These are phyloP conservation scores for Porodaedalea pini DNA, from an alignment of 1,284 basidiomycete species.

Conservation along the genomic window DNA sequence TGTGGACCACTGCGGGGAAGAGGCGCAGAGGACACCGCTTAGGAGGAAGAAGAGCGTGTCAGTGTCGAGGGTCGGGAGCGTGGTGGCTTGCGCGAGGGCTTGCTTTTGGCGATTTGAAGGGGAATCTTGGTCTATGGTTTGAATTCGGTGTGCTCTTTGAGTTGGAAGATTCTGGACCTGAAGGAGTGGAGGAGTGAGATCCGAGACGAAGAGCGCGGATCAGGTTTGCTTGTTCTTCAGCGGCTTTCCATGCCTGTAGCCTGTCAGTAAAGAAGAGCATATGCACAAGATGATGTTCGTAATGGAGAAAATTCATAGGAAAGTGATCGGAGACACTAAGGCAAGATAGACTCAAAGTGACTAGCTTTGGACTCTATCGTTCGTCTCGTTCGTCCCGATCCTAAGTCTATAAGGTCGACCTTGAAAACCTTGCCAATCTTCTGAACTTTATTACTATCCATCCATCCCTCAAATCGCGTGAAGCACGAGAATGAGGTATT, in stretches of 20 bases:
- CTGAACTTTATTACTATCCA: no score
- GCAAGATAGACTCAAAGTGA: no score
- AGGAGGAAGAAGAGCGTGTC: conserved; percentile 20
- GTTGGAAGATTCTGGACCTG: background rate
- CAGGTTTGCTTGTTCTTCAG: background rate
- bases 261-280: background rate
- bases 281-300: no score
- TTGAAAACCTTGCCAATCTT: no score
- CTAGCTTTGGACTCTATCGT: no score
- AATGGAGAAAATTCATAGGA: no score
- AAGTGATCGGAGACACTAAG: no score
- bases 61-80: background rate
- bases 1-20: conserved; percentile 9
- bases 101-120: conserved; percentile 2
- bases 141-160: background rate
- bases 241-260: background rate
- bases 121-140: no score
- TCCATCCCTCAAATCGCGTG: no score
- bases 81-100: conserved; percentile 7
- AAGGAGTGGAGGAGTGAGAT: background rate
- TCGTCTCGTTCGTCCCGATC: no score
- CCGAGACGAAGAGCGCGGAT: background rate
- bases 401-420: no score
- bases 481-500: no score
- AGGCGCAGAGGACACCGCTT: conserved; percentile 13